phyloP scores from a whole-genome alignment of 768 basidiomycete genomes.

The Scleroderma citrinum region DNA sequence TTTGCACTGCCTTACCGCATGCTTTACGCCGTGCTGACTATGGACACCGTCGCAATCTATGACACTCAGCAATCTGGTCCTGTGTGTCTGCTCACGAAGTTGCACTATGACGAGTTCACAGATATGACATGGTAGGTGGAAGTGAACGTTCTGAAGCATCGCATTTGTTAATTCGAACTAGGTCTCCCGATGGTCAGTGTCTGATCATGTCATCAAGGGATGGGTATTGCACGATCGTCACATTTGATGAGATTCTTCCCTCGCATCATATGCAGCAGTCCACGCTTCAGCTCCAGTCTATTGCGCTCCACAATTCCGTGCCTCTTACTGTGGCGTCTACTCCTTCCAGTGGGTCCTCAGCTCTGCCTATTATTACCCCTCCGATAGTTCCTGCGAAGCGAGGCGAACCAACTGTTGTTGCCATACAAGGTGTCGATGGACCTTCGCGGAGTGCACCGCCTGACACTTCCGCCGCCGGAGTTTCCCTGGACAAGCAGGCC shows the following conservation, averaged over 20 bases:
- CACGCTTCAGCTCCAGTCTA: conserved; percentile 82
- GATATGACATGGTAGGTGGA: conserved; percentile 85
- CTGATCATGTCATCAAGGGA: conserved; percentile 89
- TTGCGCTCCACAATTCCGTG: conserved; percentile 79
- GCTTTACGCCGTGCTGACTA: conserved; percentile 92
- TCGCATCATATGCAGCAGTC: conserved; percentile 88
- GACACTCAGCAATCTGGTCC: conserved; percentile 96
- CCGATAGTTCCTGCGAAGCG: conserved; percentile 32
- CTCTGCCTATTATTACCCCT: conserved; percentile 25
- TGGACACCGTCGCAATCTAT: conserved; percentile 92
- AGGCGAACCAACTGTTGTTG: conserved; percentile 12
- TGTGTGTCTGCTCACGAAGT: conserved; percentile 83
- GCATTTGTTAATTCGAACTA: conserved; percentile 30
- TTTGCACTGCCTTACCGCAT: conserved; percentile 92
- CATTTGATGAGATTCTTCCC: conserved; percentile 91
- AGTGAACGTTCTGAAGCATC: not conserved
- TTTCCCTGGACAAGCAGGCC: conserved; percentile 5
- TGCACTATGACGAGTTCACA: conserved; percentile 98
- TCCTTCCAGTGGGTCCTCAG: conserved; percentile 31
- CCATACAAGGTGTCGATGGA: conserved; percentile 20
- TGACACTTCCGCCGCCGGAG: conserved; percentile 7
- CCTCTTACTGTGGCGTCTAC: conserved; percentile 41
- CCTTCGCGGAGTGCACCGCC: conserved; percentile 9
- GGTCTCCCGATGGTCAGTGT: conserved; percentile 95
- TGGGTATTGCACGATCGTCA: conserved; percentile 93